Conservation (phyloP, 495 filamentous ascomycete genomes). For the Immersiella caudata region DNA sequence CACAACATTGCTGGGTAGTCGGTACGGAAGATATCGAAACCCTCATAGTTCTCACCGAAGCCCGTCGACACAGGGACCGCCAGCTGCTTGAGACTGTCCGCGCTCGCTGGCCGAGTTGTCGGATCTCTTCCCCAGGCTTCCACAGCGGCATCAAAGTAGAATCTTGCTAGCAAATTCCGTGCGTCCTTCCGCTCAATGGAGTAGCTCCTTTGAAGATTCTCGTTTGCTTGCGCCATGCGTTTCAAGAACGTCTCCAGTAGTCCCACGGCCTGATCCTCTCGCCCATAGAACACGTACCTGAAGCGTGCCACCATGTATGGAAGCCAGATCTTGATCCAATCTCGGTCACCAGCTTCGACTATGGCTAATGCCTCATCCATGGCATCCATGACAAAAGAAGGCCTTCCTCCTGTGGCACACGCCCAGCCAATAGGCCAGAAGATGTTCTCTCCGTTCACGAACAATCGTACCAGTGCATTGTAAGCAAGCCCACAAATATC, state of each 20-base stretch:
- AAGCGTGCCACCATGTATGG: slow-evolving; percentile 9
- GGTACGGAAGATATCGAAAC: slow-evolving; percentile 19
- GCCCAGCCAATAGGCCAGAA: slow-evolving; percentile 6
- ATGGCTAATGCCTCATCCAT: slow-evolving; percentile 16
- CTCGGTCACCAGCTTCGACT: slow-evolving; percentile 17
- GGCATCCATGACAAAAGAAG: slow-evolving; percentile 16
- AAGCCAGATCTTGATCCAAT: slow-evolving; percentile 13
- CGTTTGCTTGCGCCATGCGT: slow-evolving; percentile 9
- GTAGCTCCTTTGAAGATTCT: background rate
- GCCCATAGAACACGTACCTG: slow-evolving; percentile 18
- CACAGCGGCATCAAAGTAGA: slow-evolving; percentile 22
- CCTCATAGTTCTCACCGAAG: slow-evolving; percentile 19
- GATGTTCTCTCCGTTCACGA: slow-evolving; percentile 1
- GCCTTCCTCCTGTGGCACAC: slow-evolving; percentile 13
- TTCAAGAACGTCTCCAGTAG: slow-evolving; percentile 13
- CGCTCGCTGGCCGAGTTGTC: background rate
- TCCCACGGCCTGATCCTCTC: background rate
- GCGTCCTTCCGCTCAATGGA: background rate
- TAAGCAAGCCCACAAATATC: background rate
- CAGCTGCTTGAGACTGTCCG: slow-evolving; percentile 21
- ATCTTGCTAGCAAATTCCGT: slow-evolving; percentile 14
- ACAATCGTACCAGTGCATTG: slow-evolving; percentile 1
- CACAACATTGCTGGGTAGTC: slow-evolving; percentile 25
- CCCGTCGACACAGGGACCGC: slow-evolving; percentile 17
- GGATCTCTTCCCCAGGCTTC: slow-evolving; percentile 5